Percentiles rank a stretch among this genome's conserved stretches.
Conservation (phyloP, 305 asterid species). For the Fraxinus velutina region DNA sequence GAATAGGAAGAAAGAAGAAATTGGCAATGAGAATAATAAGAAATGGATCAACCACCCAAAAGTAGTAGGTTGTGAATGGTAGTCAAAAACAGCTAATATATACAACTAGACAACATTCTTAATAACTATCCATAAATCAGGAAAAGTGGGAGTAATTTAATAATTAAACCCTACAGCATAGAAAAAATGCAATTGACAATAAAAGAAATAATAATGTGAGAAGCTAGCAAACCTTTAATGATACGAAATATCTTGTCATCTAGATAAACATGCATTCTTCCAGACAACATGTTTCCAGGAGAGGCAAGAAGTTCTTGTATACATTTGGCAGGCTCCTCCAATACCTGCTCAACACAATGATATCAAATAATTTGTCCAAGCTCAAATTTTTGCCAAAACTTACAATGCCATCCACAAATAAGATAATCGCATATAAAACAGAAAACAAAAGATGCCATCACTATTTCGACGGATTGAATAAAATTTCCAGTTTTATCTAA, state of each 20-base stretch:
- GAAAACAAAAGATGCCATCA: background rate
- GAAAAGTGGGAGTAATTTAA: background rate
- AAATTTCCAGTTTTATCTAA: background rate
- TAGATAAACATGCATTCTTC: slow-evolving; percentile 67
- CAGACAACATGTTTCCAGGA: slow-evolving; percentile 64
- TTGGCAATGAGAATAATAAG: background rate
- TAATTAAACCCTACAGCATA: background rate
- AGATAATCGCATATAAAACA: background rate
- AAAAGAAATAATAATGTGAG: background rate
- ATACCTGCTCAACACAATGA: slow-evolving; percentile 51
- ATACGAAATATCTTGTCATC: slow-evolving; percentile 69
- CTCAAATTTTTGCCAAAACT: background rate
- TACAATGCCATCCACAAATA: background rate
- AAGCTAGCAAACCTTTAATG: slow-evolving; percentile 49
- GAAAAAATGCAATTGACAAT: background rate
- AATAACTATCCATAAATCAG: background rate
- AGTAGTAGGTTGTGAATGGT: background rate
- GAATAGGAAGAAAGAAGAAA: background rate
- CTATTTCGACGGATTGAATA: background rate
- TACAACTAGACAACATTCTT: background rate
- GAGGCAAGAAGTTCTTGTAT: slow-evolving; percentile 59
- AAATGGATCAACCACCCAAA: background rate
- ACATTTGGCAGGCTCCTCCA: slow-evolving; percentile 60
- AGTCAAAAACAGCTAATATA: background rate
- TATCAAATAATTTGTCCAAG: slow-evolving; percentile 10